Base-by-base conservation (phyloP, 768 basidiomycete species). In the Suillus weaverae region DNA sequence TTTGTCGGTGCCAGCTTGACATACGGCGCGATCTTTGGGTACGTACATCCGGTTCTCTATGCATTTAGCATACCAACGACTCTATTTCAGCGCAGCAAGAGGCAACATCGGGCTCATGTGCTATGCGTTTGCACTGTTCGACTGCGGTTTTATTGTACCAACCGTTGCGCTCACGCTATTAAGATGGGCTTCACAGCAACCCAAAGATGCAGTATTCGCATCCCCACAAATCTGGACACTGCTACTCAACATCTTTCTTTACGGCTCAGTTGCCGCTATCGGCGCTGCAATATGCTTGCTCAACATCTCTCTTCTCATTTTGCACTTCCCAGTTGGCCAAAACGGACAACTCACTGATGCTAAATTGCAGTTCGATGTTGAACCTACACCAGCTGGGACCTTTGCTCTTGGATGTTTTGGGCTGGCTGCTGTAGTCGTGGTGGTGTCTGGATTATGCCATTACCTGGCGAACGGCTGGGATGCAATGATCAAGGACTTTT, bases 81-180 rank as follows among this genome's bases (percentile, higher is more conserved):
- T 8, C 44, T 60, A 54, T 53, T 18, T 55, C 57, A 69, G 71
- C 38, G 63, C 71, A 32, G 64, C 65, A 5, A 64, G 73, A 60
- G 70, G 73, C 51, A 59, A 73, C 60, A 61, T 72, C 22, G 69
- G 63, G 16, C 68, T 74, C 26, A 70, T 74, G 73, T 71, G 67
- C 60, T 73, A 71, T 62, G 68, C 65, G 22, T 74, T 74, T 68
- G 73, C 71, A 44, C 70, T 74, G 59, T 74, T 74, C 64, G 67
- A 63, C 59, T 64, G 63, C 16, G 73, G 73, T 33, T 74, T 74
- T 51, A 65, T 73, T 20, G 56, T 74, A 4, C 72, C 73, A 11
- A 71, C 67, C 39, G 63, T 72, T 43, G 54, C 70, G 33, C 67
- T 70, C 48, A 14, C 67, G n/a, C 36, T 66, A 10, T 62, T 72